Evolutionary conservation across 352 stramenopile genomes (phyloP), one percentile per base, ranked within the genome.

Genomic region (Elongisporangium anandrum): DNA sequence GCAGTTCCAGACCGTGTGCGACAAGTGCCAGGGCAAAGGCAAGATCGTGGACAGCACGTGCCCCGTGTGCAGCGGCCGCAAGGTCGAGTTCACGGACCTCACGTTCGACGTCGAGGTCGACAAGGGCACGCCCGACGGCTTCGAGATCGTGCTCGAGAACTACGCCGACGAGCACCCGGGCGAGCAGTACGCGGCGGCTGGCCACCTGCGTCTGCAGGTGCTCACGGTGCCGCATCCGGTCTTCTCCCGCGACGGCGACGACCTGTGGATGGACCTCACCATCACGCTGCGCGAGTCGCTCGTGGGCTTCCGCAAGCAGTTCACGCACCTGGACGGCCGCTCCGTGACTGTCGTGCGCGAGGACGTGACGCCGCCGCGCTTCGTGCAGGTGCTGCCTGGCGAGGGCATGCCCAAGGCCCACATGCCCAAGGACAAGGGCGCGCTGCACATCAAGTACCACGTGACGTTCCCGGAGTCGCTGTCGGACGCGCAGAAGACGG

Each of bases 391-490:
- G 60, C 64, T 99, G 19, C 67, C 75, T n/a, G 77, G 85, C 55
- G 96, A 99, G 69, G 96, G 96, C 53, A 99, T 99, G 96, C 96
- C 96, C 16, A 85, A 97, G 63, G 75, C 95, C 54, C 91, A 97
- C 69, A 86, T 90, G 19, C 72, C 90, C 20, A 95, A 85, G 17
- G 81, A 96, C 62, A 77, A 60, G 34, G 76, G 96, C 17, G 76
- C 97, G 64, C 69, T 99, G 54, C 96, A 96, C 70, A 92, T 99
- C 59, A 99, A 96, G 34, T 98, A 98, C 75, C 88, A 98, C 59
- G 94, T 99, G 4, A 68, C 91, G 60, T 99, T 99, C 71, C 96
- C 96, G 8, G 85, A 96, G 51, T 63, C 73, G 20, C 81, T 99
- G 50, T 90, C 82, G 5, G 68, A 88, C 5, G 70, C 88, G 49